phyloP scores from a whole-genome alignment of 495 filamentous ascomycete species.

The Tetracladium marchalianum region DNA sequence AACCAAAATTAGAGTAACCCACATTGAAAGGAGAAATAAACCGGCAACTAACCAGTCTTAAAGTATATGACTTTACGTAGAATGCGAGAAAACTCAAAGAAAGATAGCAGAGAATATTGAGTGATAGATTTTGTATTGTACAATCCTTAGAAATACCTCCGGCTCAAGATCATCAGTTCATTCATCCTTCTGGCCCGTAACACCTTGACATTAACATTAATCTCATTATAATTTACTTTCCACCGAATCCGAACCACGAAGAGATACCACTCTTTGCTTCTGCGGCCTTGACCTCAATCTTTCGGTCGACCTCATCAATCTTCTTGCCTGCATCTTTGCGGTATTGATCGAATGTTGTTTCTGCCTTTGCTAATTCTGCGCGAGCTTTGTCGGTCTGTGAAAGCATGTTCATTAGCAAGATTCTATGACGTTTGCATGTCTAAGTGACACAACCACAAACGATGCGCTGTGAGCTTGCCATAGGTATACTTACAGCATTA shows the following conservation, averaged over 20 bases:
- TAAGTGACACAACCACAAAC: background rate
- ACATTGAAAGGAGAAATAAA: too few relatives aligned
- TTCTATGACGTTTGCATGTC: background rate
- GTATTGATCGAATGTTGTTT: constrained; percentile 46
- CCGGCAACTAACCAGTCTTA: too few relatives aligned
- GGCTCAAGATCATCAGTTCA: background rate
- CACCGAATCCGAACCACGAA: constrained; percentile 84
- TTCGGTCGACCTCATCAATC: constrained; percentile 63
- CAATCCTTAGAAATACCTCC: constrained; percentile 2
- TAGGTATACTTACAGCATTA: constrained; percentile 35
- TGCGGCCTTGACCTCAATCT: constrained; percentile 62
- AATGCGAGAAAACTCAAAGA: too few relatives aligned
- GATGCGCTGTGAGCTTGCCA: background rate
- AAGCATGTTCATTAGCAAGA: constrained; percentile 7
- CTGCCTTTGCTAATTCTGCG: constrained; percentile 44
- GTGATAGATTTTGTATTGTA: constrained; percentile 4
- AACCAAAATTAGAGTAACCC: too few relatives aligned
- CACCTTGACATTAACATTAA: too few relatives aligned
- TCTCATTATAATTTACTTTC: constrained; percentile 35
- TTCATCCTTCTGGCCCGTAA: background rate
- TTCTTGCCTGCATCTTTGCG: constrained; percentile 58
- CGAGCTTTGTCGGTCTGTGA: constrained; percentile 52
- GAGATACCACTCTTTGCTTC: constrained; percentile 72
- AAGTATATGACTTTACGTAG: too few relatives aligned
- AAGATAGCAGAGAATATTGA: background rate